These are phyloP conservation scores for Jasminum sambac DNA, from an alignment of 257 asterid genomes.

Conservation along the genomic window DNA sequence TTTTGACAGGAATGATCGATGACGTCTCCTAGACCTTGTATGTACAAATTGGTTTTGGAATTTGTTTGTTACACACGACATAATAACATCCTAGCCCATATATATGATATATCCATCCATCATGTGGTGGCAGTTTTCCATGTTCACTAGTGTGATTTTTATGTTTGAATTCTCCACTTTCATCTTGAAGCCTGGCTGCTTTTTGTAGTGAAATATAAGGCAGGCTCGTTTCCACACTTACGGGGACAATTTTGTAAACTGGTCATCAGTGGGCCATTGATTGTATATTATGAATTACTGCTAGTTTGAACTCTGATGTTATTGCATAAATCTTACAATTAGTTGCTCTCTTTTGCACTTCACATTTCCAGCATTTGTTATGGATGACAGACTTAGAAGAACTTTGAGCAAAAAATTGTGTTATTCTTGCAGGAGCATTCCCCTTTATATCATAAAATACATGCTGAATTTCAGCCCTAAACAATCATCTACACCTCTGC, in stretches of 20 bases:
- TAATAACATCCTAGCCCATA: background rate
- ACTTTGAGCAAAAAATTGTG: too few species aligned
- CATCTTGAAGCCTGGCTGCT: constrained; percentile 1
- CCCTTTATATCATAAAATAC: too few species aligned
- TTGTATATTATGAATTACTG: background rate
- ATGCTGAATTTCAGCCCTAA: too few species aligned
- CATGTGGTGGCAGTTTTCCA: background rate
- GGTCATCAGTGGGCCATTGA: background rate
- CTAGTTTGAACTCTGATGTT: background rate
- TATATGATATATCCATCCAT: background rate
- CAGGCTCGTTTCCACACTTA: background rate
- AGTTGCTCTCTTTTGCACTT: background rate
- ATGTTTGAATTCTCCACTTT: background rate
- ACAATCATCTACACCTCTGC: too few species aligned
- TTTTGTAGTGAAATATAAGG: background rate
- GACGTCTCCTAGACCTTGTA: background rate
- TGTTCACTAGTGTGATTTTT: background rate
- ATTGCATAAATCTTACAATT: background rate
- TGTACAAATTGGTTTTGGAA: constrained; percentile 1
- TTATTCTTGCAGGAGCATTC: too few species aligned
- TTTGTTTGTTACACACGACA: background rate
- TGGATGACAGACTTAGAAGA: too few species aligned
- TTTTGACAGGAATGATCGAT: background rate
- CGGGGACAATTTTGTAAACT: constrained; percentile 2
- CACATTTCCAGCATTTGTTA: background rate